Base-by-base conservation (phyloP, 768 basidiomycete species). In the Pholiota microspora region DNA sequence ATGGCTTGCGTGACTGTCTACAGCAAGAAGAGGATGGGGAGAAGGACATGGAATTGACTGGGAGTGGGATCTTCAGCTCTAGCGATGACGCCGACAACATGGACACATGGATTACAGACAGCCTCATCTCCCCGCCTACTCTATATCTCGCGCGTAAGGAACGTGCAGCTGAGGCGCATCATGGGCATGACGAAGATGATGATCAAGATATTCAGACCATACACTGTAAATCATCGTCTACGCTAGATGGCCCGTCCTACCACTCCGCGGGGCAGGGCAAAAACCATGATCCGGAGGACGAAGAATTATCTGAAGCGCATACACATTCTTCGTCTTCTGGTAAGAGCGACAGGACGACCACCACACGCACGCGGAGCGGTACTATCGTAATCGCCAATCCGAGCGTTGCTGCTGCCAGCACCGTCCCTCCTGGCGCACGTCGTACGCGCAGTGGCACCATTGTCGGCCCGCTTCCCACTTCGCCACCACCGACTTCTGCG, bases 61-160 rank as follows among this genome's bases (percentile, higher is more conserved):
- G 40, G 13, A 45, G 46, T 10, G 45, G 44, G 32, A 8, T 15
- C 40, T 18, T 23, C 1, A 15, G n/a, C 8, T 12, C 9, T 23
- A 23, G 23, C 46, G 12, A 7, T 13, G 21, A 12, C 34, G 29
- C n/a, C n/a, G n/a, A n/a, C n/a, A 16, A 29, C 29, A 16, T 7
- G 13, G 10, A 23, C 13, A 31, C 73, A 10, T 77, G 76, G 76
- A 60, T 71, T 45, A 73, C 70, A 15, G 76, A 77, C 52, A 77
- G 75, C 54, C 59, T 77, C 16, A 74, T 77, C 35, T 77, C 76
- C n/a, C 66, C 72, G 3, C 76, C 76, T n/a, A 73, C 69, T 3
- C 55, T 57, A 13, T 70, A 69, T 49, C 49, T 59, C 36, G 45
- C 56, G 36, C 59, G 53, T 21, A 54, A 55, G 47, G 58, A 36